phyloP scores from a whole-genome alignment of 805 yeast species.

The Clavispora fructus region DNA sequence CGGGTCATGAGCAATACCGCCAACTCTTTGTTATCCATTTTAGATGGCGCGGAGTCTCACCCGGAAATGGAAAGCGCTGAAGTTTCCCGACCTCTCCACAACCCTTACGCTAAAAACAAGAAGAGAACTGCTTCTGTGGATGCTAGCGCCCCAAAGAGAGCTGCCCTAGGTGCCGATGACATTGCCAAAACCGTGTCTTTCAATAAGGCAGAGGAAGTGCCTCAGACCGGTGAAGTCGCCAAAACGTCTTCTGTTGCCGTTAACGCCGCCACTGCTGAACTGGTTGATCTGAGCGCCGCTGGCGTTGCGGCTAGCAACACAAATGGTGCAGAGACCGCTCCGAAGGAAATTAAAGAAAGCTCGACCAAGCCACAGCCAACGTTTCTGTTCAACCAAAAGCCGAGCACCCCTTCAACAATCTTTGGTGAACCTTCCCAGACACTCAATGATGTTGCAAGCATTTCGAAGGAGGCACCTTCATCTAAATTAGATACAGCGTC shows the following conservation, averaged over 20 bases:
- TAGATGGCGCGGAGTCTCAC: slow-evolving; percentile 22
- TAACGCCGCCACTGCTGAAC: neutral
- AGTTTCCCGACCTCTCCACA: slow-evolving; percentile 10
- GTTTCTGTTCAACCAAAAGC: neutral
- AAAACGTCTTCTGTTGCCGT: neutral
- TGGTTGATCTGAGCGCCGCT: neutral
- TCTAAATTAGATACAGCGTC: neutral
- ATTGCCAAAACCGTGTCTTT: slow-evolving; percentile 32
- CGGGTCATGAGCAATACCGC: slow-evolving; percentile 44
- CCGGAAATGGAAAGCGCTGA: neutral
- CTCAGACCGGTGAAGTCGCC: slow-evolving; percentile 2
- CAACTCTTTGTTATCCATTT: slow-evolving; percentile 41
- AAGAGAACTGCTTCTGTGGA: slow-evolving; percentile 8
- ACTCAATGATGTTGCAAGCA: neutral
- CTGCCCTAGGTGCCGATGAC: slow-evolving; percentile 26
- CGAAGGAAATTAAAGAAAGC: neutral
- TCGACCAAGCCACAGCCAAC: neutral
- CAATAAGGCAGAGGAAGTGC: slow-evolving; percentile 26
- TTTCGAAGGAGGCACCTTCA: too few species aligned
- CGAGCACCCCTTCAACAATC: neutral
- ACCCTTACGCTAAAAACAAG: slow-evolving; percentile 11
- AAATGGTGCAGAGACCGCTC: neutral
- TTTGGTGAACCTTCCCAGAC: neutral
- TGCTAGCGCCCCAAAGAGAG: slow-evolving; percentile 2
- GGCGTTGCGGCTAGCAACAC: neutral